These are phyloP conservation scores for Cyclospora cayetanensis DNA, from an alignment of 169 alveolate species.

Conservation along the genomic window DNA sequence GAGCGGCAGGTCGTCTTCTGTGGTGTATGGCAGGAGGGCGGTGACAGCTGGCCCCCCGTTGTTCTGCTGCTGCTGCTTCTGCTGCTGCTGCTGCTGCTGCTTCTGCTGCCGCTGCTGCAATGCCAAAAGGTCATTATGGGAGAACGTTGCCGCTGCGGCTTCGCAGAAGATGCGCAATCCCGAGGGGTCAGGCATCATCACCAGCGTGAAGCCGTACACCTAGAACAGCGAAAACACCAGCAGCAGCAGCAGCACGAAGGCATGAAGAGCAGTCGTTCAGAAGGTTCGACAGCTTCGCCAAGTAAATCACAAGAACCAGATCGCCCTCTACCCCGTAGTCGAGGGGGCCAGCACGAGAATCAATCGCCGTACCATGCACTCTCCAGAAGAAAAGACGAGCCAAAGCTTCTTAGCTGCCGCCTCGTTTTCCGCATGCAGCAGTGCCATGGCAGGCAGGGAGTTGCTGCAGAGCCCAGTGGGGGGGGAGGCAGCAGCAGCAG, in stretches of 20 bases:
- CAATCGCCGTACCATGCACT: not conserved
- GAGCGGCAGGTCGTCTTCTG: conserved; percentile 10
- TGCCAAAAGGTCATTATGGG: not conserved
- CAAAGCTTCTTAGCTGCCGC: conserved; percentile 3
- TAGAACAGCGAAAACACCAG: not conserved
- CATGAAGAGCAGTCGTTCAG: not conserved
- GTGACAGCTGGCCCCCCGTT: not conserved
- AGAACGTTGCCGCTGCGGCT: conserved; percentile 10
- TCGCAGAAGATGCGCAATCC: not conserved
- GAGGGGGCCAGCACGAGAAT: too few species aligned
- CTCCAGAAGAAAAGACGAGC: conserved; percentile 48
- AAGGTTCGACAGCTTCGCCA: not conserved
- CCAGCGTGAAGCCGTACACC: not conserved
- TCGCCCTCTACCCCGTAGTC: not conserved
- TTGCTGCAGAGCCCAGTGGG: not conserved
- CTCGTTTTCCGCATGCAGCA: not conserved
- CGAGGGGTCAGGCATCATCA: not conserved
- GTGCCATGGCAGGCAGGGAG: not conserved
- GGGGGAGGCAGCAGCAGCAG: conserved; percentile 26
- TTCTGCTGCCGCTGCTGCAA: not conserved
- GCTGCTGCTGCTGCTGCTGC: conserved; percentile 39
- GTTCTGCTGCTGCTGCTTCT: conserved; percentile 21
- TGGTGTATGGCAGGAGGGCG: not conserved
- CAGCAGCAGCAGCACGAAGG: conserved; percentile 5
- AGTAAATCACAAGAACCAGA: not conserved